A percentile compares a stretch with the other conserved stretches of the same genome.
phyloP scores from a whole-genome alignment of 1,284 basidiomycete genomes.

The Sporisorium scitamineum region DNA sequence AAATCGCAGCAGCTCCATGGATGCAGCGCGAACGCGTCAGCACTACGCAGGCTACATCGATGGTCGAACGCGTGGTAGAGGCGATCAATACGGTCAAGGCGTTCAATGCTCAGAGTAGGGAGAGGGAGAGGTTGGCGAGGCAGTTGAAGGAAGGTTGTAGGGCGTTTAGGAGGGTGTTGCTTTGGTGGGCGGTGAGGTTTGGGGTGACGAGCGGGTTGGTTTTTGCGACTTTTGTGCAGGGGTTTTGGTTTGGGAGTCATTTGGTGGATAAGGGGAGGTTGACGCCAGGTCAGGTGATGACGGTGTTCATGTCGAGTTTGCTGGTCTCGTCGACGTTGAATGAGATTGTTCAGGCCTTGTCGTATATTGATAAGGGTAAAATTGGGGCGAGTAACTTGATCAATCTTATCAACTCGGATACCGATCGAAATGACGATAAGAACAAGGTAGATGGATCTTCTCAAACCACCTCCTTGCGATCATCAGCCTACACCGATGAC shows the following conservation, averaged over 20 bases:
- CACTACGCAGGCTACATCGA: conserved; percentile 79
- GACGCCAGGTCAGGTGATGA: conserved; percentile 83
- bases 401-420: conserved; percentile 73
- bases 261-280: conserved; percentile 81
- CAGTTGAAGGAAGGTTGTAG: conserved; percentile 74
- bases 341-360: conserved; percentile 83
- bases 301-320: conserved; percentile 95
- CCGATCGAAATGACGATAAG: background rate
- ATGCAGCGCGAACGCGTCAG: conserved; percentile 78
- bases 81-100: conserved; percentile 94
- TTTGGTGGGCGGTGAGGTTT: conserved; percentile 81
- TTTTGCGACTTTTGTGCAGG: conserved; percentile 93
- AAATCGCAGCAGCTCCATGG: conserved; percentile 74
- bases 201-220: conserved; percentile 78
- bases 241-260: conserved; percentile 94
- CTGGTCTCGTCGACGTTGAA: conserved; percentile 88
- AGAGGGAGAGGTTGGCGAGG: conserved; percentile 73
- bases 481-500: conserved; percentile 20
- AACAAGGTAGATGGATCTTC: background rate
- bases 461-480: conserved; percentile 9
- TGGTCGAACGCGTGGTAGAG: conserved; percentile 81
- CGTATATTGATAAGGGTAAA: conserved; percentile 85
- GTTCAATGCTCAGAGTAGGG: conserved; percentile 84
- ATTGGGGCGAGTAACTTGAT: conserved; percentile 81
- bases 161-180: conserved; percentile 72